Percentiles rank a stretch among this genome's conserved stretches.
Evolutionary conservation across 345 rosid genomes (phyloP).

Genomic region (Gossypium bickii): DNA sequence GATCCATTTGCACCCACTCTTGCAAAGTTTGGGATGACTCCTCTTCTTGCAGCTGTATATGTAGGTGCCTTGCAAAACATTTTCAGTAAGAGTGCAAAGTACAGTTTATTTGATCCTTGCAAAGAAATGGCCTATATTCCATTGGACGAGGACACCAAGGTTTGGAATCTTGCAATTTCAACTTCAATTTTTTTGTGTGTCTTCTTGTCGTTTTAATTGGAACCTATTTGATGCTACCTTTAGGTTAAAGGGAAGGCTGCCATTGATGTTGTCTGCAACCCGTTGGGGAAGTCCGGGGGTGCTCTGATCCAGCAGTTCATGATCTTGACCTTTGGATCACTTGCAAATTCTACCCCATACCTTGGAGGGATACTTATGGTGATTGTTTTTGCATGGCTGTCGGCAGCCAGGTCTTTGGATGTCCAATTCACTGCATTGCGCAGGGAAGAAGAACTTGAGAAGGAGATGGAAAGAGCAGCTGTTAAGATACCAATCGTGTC

Average conservation of each 20-base stretch:
- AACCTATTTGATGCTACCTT: constrained; percentile 11
- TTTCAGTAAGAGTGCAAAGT: constrained; percentile 99
- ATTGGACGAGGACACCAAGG: constrained; percentile 94
- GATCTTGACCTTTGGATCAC: constrained; percentile 94
- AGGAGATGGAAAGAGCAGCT: constrained; percentile 85
- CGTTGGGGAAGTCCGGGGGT: constrained; percentile 90
- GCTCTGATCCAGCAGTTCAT: constrained; percentile 95
- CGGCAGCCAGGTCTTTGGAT: constrained; percentile 80
- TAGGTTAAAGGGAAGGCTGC: constrained; percentile 97
- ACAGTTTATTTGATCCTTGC: constrained; percentile 97
- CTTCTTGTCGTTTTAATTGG: background rate
- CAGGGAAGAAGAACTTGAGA: constrained; percentile 88
- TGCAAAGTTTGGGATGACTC: constrained; percentile 79
- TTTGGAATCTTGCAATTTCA: constrained; percentile 17
- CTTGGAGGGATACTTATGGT: constrained; percentile 76
- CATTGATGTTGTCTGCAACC: constrained; percentile 91
- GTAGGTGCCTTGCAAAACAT: constrained; percentile 97
- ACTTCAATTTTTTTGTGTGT: background rate
- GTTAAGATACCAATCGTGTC: constrained; percentile 70
- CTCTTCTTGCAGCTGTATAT: constrained; percentile 91
- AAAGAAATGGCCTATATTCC: constrained; percentile 99
- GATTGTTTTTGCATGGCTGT: constrained; percentile 84
- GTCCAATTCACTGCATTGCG: constrained; percentile 70
- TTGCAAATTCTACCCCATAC: constrained; percentile 92
- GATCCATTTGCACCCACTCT: constrained; percentile 70